Evolutionary conservation across 345 rosid species (phyloP).

Genomic region (Lepidium africanum): DNA sequence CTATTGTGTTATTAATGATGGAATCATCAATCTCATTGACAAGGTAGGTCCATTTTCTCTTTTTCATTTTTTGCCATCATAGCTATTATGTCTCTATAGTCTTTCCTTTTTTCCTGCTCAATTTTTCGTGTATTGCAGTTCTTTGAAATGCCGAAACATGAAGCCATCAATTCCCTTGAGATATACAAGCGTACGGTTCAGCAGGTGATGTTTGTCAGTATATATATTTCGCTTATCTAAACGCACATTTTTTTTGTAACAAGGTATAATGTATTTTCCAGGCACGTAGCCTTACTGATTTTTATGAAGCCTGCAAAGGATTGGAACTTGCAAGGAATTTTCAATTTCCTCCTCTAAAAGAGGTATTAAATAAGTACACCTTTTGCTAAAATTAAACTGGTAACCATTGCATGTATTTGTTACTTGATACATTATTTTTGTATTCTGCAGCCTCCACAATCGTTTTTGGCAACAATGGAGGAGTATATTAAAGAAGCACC

Average conservation of each 20-base stretch:
- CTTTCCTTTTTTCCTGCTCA: neutral
- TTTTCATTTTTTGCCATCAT: neutral
- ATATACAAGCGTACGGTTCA: conserved; percentile 74
- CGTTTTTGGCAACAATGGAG: conserved; percentile 91
- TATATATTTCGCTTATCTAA: neutral
- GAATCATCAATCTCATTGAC: conserved; percentile 97
- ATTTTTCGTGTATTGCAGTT: conserved; percentile 46
- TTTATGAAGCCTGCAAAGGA: conserved; percentile 91
- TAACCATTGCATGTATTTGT: neutral
- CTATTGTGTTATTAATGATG: conserved; percentile 92
- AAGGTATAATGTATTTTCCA: conserved; percentile 27
- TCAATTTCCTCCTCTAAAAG: conserved; percentile 90
- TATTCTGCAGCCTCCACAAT: conserved; percentile 80
- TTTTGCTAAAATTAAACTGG: neutral
- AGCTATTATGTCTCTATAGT: neutral
- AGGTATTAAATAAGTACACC: conserved; percentile 37
- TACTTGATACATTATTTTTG: neutral
- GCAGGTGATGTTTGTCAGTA: conserved; percentile 51
- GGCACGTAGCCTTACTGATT: conserved; percentile 89
- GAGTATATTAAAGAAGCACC: conserved; percentile 98
- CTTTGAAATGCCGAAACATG: conserved; percentile 97
- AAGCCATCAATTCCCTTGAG: conserved; percentile 77
- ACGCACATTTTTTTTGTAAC: neutral
- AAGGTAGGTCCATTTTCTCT: conserved; percentile 47
- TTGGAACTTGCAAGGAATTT: conserved; percentile 98